A percentile compares a stretch with the other conserved stretches of the same genome.
Conservation (phyloP, 1,139 yeast species). For the Meyerozyma athensensis region DNA sequence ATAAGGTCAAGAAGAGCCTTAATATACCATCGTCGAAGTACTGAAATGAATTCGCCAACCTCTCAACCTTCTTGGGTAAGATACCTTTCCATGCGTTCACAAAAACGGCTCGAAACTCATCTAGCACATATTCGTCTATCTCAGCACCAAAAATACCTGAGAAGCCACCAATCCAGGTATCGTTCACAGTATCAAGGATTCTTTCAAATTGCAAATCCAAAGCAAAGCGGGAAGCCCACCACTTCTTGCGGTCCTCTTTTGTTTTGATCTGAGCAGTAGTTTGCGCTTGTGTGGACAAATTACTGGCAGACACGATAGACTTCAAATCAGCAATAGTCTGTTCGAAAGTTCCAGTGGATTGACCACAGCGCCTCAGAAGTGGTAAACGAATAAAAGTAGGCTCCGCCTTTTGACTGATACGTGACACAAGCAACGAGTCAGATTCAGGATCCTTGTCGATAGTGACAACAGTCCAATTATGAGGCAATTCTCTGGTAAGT, state of each 20-base stretch:
- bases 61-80: conserved; percentile 12
- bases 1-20: conserved; percentile 34
- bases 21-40: conserved; percentile 25
- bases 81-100: conserved; percentile 22
- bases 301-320: conserved; percentile 3
- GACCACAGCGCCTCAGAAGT: conserved; percentile 44
- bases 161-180: conserved; percentile 80
- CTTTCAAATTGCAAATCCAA: conserved; percentile 54
- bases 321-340: conserved; percentile 39
- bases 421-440: conserved; percentile 55
- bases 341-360: conserved; percentile 23
- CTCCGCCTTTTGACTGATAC: conserved; percentile 26
- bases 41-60: conserved; percentile 14
- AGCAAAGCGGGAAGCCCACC: conserved; percentile 74
- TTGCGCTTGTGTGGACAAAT: conserved; percentile 47
- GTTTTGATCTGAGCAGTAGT: conserved; percentile 50
- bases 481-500: conserved; percentile 30
- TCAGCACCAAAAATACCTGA: conserved; percentile 49
- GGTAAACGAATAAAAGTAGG: conserved; percentile 61
- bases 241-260: conserved; percentile 56
- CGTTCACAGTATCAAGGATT: conserved; percentile 57
- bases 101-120: conserved; percentile 35
- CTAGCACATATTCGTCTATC: conserved; percentile 21
- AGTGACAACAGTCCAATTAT: conserved; percentile 55
- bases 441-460: conserved; percentile 58